Evolutionary conservation across 176 grass and related monocot genomes (phyloP).

Genomic region (Thinopyrum elongatum): DNA sequence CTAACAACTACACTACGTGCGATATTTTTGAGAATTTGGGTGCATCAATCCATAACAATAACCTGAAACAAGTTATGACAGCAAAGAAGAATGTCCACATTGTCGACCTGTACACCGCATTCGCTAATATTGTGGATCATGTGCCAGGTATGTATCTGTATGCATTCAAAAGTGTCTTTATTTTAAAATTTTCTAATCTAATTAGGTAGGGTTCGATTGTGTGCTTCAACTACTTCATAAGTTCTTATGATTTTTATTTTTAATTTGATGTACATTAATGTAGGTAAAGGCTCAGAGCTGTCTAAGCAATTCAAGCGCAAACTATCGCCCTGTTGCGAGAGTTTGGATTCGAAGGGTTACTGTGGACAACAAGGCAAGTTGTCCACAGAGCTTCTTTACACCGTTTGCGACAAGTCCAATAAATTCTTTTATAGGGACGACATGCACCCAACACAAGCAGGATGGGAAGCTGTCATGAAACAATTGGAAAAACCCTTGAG

Average conservation of each 20-base stretch:
- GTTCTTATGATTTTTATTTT: no score
- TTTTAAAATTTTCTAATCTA: neutral
- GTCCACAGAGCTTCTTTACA: neutral
- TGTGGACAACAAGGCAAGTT: neutral
- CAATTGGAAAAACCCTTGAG: neutral
- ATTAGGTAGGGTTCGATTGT: neutral
- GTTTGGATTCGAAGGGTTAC: neutral
- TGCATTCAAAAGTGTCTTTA: neutral
- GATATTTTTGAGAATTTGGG: neutral
- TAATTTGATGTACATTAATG: neutral
- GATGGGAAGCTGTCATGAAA: conserved; percentile 25
- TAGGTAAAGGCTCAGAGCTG: neutral
- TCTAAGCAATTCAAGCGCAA: neutral
- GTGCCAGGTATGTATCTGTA: neutral
- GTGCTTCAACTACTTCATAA: neutral
- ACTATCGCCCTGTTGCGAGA: neutral
- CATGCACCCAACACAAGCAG: neutral
- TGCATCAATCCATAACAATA: neutral
- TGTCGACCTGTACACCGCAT: neutral
- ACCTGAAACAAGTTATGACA: neutral
- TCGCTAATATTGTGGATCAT: neutral
- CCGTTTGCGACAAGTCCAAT: neutral
- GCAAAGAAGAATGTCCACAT: neutral
- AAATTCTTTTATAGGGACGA: conserved; percentile 38
- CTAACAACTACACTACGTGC: conserved; percentile 23